phyloP scores from a whole-genome alignment of 768 basidiomycete species.

The Artomyces pyxidatus region DNA sequence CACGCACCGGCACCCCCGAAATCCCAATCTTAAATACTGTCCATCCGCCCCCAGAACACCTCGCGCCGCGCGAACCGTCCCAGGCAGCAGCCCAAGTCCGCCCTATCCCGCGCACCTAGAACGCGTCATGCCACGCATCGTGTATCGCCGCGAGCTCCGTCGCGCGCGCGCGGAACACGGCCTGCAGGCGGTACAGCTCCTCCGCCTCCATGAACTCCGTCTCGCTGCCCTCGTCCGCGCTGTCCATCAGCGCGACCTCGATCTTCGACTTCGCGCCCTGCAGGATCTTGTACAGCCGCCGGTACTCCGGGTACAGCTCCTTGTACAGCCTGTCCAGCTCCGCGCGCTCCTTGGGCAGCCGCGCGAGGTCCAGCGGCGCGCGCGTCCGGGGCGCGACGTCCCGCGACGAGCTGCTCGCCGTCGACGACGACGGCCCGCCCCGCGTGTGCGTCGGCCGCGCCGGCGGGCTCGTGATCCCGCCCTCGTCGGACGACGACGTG shows the following conservation, averaged over 20 bases:
- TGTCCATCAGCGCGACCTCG: slow-evolving; percentile 40
- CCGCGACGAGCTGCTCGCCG: slow-evolving; percentile 22
- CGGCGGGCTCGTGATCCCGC: neutral
- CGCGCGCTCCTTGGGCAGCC: slow-evolving; percentile 40
- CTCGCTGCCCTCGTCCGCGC: slow-evolving; percentile 37
- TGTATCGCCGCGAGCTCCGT: too few species aligned
- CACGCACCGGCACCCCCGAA: too few species aligned
- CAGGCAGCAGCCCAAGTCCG: too few species aligned
- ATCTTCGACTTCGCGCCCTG: slow-evolving; percentile 43
- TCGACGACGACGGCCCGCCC: slow-evolving; percentile 17
- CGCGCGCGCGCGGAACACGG: too few species aligned
- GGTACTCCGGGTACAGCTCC: slow-evolving; percentile 42
- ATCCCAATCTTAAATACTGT: too few species aligned
- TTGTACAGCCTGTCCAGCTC: slow-evolving; percentile 47
- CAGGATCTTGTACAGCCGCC: slow-evolving; percentile 38
- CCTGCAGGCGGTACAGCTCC: too few species aligned
- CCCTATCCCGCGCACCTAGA: too few species aligned
- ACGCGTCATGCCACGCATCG: too few species aligned
- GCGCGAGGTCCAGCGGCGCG: slow-evolving; percentile 13
- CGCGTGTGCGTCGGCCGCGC: slow-evolving; percentile 5
- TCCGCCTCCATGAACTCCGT: slow-evolving; percentile 35
- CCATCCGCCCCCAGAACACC: too few species aligned
- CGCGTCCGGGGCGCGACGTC: slow-evolving; percentile 19
- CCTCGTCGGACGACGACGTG: slow-evolving; percentile 16
- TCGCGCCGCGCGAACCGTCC: too few species aligned